Evolutionary conservation across 768 basidiomycete genomes (phyloP), one percentile per base, ranked within the genome.

Genomic region (Fomitopsis serialis): DNA sequence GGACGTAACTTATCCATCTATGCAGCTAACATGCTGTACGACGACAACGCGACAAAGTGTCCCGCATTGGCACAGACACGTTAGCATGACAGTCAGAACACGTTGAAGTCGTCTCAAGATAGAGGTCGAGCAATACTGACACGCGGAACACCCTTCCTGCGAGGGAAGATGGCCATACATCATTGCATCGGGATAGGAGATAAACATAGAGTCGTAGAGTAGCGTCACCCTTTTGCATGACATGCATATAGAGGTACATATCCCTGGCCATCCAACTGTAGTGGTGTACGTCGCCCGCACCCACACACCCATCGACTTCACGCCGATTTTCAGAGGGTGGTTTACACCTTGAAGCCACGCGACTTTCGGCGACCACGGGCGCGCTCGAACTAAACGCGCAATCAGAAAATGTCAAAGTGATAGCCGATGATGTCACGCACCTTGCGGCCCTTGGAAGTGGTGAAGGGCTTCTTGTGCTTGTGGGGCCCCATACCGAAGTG

Each of bases 351-450:
- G 91, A 94, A 95, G 63, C 91, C 92, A 74, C 89, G 88, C 53
- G 92, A 94, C 84, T 92, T 91, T 89, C 96, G 85, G 82, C 96
- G 91, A 79, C 96, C 96, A 84, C 96, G 95, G 72, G 77, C 96
- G 69, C 86, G 87, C 79, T 99, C 96, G 87, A 97, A 96, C 86
- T 87, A 24, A 55, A 12, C 23, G 21, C 15, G 11, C 32, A 21
- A 21, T 1, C 35, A 19, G 22, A 9, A 23, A 8, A 3, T n/a
- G 3, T 9, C 15, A 9, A 3, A 40, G 11, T n/a, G n/a, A n/a
- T n/a, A n/a, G n/a, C n/a, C n/a, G n/a, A n/a, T 9, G 5, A 32
- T 12, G 6, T 27, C 32, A 66, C 72, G 40, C 64, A 87, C 85
- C 75, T 97, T 98, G 83, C 95, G 90, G 58, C 97, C 96, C 79